phyloP scores from a whole-genome alignment of 2,329 filamentous ascomycete species.

The Arthroderma sp. region DNA sequence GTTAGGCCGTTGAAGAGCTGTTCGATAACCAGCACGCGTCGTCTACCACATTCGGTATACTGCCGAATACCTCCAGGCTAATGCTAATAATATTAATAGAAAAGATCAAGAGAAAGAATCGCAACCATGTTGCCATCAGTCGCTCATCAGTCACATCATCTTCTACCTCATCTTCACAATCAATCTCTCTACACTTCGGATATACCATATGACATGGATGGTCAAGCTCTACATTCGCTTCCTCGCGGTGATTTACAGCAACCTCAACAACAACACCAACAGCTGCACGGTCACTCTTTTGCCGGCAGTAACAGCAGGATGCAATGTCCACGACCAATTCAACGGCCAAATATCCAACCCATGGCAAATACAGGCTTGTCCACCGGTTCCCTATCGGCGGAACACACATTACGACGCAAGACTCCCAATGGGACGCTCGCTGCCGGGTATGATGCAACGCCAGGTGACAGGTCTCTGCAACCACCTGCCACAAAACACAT shows the following conservation, averaged over 20 bases:
- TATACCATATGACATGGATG: conserved; percentile 20
- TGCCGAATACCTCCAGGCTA: too few species aligned
- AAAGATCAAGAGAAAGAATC: not conserved
- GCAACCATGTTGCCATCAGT: conserved; percentile 38
- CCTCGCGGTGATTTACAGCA: conserved; percentile 13
- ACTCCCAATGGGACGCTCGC: conserved; percentile 89
- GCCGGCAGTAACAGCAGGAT: conserved; percentile 12
- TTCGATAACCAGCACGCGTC: not conserved
- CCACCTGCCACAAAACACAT: conserved; percentile 74
- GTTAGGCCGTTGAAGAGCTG: conserved; percentile 21
- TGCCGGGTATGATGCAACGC: conserved; percentile 78
- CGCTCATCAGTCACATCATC: conserved; percentile 28
- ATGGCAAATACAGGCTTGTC: conserved; percentile 13
- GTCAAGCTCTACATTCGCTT: conserved; percentile 14
- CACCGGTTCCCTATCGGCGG: conserved; percentile 24
- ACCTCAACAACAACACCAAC: conserved; percentile 1
- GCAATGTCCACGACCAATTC: conserved; percentile 28
- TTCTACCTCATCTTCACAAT: conserved; percentile 28
- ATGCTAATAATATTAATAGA: too few species aligned
- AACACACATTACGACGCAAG: conserved; percentile 78
- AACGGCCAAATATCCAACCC: conserved; percentile 22
- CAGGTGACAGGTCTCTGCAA: conserved; percentile 56
- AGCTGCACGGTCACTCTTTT: not conserved
- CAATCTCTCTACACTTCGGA: conserved; percentile 19
- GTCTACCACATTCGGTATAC: too few species aligned